phyloP scores from a whole-genome alignment of 345 rosid genomes.

The Heritiera fomes region DNA sequence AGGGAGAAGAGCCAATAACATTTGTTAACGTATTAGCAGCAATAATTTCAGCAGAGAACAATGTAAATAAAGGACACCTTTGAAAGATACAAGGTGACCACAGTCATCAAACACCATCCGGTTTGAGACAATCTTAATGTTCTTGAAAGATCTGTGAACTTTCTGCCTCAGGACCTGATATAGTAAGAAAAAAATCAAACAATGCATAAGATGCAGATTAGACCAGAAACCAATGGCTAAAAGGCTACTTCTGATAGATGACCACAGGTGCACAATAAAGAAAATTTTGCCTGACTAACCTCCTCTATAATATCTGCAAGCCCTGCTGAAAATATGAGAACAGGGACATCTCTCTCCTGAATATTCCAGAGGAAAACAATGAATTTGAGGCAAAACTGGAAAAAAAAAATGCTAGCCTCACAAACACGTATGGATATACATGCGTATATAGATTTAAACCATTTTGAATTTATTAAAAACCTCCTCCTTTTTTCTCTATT shows the following conservation, averaged over 20 bases:
- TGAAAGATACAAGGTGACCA: constrained; percentile 70
- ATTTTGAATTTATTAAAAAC: not conserved
- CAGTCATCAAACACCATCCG: constrained; percentile 64
- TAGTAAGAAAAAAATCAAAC: constrained; percentile 15
- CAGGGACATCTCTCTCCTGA: constrained; percentile 74
- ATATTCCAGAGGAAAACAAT: constrained; percentile 16
- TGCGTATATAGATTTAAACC: not conserved
- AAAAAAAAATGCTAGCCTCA: not conserved
- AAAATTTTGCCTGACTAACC: constrained; percentile 41
- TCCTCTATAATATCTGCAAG: constrained; percentile 96
- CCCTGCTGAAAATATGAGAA: constrained; percentile 91
- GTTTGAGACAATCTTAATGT: constrained; percentile 78
- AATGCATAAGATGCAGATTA: not conserved
- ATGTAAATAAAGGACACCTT: constrained; percentile 47
- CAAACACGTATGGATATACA: not conserved
- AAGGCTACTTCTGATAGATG: not conserved
- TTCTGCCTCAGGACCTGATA: constrained; percentile 85
- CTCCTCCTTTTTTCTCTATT: not conserved
- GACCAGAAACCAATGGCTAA: constrained; percentile 7
- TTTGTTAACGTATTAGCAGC: not conserved
- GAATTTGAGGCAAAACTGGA: constrained; percentile 7
- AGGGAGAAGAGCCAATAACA: not conserved
- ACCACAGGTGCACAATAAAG: not conserved
- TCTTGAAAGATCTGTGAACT: constrained; percentile 65
- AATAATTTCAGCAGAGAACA: not conserved